phyloP scores from a whole-genome alignment of 192 early-diverging fungal genomes.

The Physocladia obscura region DNA sequence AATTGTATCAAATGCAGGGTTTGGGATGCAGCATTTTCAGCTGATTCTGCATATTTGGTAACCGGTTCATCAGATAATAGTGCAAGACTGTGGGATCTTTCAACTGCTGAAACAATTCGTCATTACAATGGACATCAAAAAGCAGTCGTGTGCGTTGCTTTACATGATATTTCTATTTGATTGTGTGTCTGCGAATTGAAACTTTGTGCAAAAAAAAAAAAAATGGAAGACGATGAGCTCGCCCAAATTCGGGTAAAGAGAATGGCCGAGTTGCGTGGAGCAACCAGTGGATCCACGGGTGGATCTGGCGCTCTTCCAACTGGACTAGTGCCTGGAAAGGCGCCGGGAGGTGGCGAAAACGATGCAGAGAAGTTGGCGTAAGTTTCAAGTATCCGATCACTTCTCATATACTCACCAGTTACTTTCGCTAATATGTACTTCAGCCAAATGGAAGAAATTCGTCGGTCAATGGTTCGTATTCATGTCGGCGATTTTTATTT shows the following conservation, averaged over 20 bases:
- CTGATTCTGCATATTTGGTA: constrained; percentile 87
- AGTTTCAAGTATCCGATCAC: constrained; percentile 1
- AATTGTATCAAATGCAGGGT: constrained; percentile 49
- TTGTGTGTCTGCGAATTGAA: background rate
- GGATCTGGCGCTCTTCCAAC: constrained; percentile 38
- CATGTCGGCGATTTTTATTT: background rate
- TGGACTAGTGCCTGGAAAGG: constrained; percentile 40
- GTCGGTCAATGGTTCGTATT: constrained; percentile 66
- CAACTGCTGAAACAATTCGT: constrained; percentile 73
- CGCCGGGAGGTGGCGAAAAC: constrained; percentile 50
- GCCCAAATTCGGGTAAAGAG: constrained; percentile 72
- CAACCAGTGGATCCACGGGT: constrained; percentile 30
- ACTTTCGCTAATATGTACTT: too few relatives aligned
- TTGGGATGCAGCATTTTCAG: constrained; percentile 89
- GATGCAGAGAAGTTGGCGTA: constrained; percentile 72
- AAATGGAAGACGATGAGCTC: constrained; percentile 74
- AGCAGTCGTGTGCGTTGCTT: constrained; percentile 80
- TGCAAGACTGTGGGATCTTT: constrained; percentile 79
- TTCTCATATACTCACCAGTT: too few relatives aligned
- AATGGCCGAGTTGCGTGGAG: constrained; percentile 57
- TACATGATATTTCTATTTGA: constrained; percentile 70
- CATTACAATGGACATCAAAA: constrained; percentile 91
- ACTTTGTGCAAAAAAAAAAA: background rate
- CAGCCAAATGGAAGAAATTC: constrained; percentile 84
- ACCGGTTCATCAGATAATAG: constrained; percentile 84